Evolutionary conservation across 148 eudicot genomes (phyloP), one percentile per base, ranked within the genome.

Genomic region (Vaccinium corymbosum): DNA sequence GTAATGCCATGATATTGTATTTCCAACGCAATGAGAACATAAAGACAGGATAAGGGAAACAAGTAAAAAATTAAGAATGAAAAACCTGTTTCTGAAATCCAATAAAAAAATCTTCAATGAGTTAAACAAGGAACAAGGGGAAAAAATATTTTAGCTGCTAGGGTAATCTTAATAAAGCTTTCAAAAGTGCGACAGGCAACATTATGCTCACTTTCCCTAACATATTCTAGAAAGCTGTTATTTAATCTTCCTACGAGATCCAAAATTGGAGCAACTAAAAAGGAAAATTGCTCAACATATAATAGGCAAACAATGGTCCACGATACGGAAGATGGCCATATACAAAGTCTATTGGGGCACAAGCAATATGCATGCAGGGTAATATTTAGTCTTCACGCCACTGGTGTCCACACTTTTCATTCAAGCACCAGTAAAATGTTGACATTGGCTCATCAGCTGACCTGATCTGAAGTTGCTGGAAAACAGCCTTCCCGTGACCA

Each of bases 361-460:
- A 62, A 62, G 27, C 68, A 62, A 62, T n/a, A n/a, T n/a, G 68
- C 8, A 12, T n/a, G 46, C 52, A 48, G 15, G 61, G 10, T 16
- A 17, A 79, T 53, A 49, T 64, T 80, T 85, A 95, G 84, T 92
- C 91, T 83, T 95, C 97, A 7, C 87, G 84, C 98, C 98, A 95
- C 1, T 78, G 80, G 78, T 90, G 83, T 57, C 89, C 85, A 66
- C 98, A 95, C 1, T 42, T 80, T 79, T 86, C 87, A 25, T 88
- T 87, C 82, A 89, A 61, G 88, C 98, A 95, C 77, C 35, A 85
- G 88, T 91, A 94, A 76, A 91, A 90, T 82, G 87, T 89, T 20
- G 98, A 89, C 94, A 90, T 90, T 8, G 97, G 95, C 85, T 95
- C 98, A 86, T 94, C 98, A 64, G 97, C 94, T 50, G 98, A 95